A percentile compares a stretch with the other conserved stretches of the same genome.
phyloP scores from a whole-genome alignment of 257 asterid species.

The Phtheirospermum japonicum region DNA sequence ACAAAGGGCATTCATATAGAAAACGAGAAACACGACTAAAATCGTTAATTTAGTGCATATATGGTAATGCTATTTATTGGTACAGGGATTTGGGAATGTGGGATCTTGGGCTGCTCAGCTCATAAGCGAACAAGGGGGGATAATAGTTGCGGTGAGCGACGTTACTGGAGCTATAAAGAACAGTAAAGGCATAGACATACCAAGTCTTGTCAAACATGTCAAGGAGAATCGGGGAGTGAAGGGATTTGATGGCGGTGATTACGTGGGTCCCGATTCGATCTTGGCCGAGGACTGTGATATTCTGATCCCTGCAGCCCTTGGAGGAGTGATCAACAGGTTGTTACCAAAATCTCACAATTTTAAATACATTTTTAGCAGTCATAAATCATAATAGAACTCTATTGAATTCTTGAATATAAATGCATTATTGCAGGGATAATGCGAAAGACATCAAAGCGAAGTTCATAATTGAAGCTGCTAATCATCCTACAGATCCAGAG shows the following conservation, averaged over 20 bases:
- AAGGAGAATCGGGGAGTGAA: slow-evolving; percentile 55
- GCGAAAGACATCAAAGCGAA: slow-evolving; percentile 78
- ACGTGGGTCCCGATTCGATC: slow-evolving; percentile 49
- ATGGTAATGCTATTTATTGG: not conserved
- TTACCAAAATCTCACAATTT: not conserved
- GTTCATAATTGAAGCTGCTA: slow-evolving; percentile 78
- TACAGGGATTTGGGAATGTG: slow-evolving; percentile 89
- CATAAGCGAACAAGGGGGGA: slow-evolving; percentile 72
- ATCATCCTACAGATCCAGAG: slow-evolving; percentile 93
- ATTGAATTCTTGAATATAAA: not conserved
- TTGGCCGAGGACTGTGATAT: slow-evolving; percentile 76
- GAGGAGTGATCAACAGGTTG: slow-evolving; percentile 81
- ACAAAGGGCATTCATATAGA: too few relatives aligned
- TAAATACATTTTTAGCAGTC: not conserved
- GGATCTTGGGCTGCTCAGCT: slow-evolving; percentile 79
- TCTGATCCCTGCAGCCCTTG: slow-evolving; percentile 91
- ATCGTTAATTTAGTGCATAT: not conserved
- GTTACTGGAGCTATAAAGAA: slow-evolving; percentile 76
- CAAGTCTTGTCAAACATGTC: slow-evolving; percentile 51
- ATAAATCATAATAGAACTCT: not conserved
- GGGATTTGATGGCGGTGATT: slow-evolving; percentile 64
- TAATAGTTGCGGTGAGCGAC: slow-evolving; percentile 74
- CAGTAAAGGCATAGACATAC: slow-evolving; percentile 49
- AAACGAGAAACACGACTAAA: too few relatives aligned
- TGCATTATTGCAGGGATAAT: slow-evolving; percentile 47